Conservation (phyloP, 2,329 filamentous ascomycete species). For the Coniochaeta sp. region DNA sequence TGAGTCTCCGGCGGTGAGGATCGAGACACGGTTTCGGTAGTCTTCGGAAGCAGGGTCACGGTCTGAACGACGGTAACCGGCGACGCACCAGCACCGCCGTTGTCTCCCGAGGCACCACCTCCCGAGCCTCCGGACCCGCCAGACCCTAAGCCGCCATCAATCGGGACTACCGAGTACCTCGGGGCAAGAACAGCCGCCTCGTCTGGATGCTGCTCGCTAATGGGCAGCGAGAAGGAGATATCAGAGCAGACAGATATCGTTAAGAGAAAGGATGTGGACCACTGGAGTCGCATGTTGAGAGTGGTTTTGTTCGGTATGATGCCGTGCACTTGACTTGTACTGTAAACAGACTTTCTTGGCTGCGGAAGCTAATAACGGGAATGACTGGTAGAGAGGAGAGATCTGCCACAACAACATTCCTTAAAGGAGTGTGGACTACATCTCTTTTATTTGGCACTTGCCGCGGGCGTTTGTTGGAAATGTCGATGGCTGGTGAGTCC, state of each 20-base stretch:
- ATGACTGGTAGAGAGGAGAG: slow-evolving; percentile 4
- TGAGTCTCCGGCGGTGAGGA: slow-evolving; percentile 14
- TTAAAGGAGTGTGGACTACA: neutral
- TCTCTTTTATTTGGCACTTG: neutral
- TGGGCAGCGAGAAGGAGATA: slow-evolving; percentile 19
- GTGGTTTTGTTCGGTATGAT: neutral
- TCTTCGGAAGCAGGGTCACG: slow-evolving; percentile 20
- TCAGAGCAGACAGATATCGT: slow-evolving; percentile 12
- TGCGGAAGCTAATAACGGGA: neutral
- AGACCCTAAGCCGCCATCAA: slow-evolving; percentile 21
- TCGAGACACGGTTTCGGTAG: slow-evolving; percentile 18
- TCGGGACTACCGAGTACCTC: slow-evolving; percentile 29
- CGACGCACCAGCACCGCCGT: slow-evolving; percentile 10
- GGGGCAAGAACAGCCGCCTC: slow-evolving; percentile 15
- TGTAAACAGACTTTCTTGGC: neutral
- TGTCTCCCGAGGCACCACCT: slow-evolving; percentile 7
- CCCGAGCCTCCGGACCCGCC: slow-evolving; percentile 7
- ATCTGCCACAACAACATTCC: slow-evolving; percentile 1
- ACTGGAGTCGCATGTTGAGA: slow-evolving; percentile 22
- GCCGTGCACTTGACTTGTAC: neutral
- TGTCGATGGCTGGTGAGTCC: neutral
- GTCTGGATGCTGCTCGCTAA: slow-evolving; percentile 13
- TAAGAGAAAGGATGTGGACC: slow-evolving; percentile 17
- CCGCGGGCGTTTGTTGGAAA: neutral
- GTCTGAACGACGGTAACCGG: slow-evolving; percentile 13